Evolutionary conservation across 2,329 filamentous ascomycete species (phyloP), one percentile per base, ranked within the genome.

Genomic region (Mycosphaerella arachidis): DNA sequence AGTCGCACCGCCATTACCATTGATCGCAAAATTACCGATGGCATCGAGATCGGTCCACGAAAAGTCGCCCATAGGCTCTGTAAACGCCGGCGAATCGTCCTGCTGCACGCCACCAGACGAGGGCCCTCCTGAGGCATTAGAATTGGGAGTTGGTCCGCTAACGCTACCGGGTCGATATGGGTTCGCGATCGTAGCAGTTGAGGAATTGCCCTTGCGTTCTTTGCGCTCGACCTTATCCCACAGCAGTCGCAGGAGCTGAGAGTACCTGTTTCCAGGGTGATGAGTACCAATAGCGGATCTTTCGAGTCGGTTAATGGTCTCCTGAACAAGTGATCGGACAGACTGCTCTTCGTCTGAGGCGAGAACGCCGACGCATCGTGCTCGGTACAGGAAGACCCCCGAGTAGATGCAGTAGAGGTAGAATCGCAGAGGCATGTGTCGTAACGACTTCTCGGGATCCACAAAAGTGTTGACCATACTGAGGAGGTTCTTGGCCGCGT

Each of bases 391-490:
- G 66, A 81, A 81, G 8, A 81, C 78, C n/a, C 50, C 78, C 1
- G 76, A 76, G 59, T 81, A 80, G 30, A 81, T 76, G 5, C 78
- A 76, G 67, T 79, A 80, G 20, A 81, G 74, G 59, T 79, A 79
- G 68, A 79, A 80, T 1, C 78, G 73, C 1, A 80, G 64, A 0
- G 78, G 78, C 78, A 81, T 80, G 61, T 75, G 80, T 33, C 78
- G 75, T 0, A 81, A 70, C 1, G 73, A 72, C 61, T 75, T 76
- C 59, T 80, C 78, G 0, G 78, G 77, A 58, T 79, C 76, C 24
- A 81, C 78, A 57, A 79, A 81, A 53, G 77, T 80, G 68, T 80
- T 81, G 53, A 78, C 74, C 35, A 79, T 81, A n/a, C 76, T 79
- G 3, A 81, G 70, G 13, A 81, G 73, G 24, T 77, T 77, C 67